Base-by-base conservation (phyloP, 1,139 yeast genomes). In the Kazachstania sp. region DNA sequence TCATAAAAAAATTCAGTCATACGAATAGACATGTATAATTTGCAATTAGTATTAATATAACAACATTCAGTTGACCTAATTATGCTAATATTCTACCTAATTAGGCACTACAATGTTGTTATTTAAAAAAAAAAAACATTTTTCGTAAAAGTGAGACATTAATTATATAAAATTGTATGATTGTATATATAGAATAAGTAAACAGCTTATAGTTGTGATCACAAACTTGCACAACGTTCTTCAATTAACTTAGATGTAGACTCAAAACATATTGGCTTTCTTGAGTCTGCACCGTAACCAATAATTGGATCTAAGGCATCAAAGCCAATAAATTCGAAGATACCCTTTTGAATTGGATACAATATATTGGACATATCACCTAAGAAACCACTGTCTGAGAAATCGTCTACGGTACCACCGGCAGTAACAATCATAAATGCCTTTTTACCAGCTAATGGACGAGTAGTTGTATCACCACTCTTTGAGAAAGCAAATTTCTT, bases 331-430 rank as follows among this genome's bases (percentile, higher is more conserved):
- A 55, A 58, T 41, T 15, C 54, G 8, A 60, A 44, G 13, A 57
- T 54, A 16, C 55, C 55, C 35, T 55, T 60, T 26, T 51, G 51
- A 12, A 60, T 56, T n/a, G 61, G 64, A 44, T 52, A 58, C 20
- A 58, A 41, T 4, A 59, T 4, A 37, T 57, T 56, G 15, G 57
- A 54, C 0, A 60, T 51, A 13, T 52, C 47, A 5, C 62, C 63
- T 36, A 46, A 49, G 28, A 59, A 46, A 37, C 62, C 62, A 32
- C 59, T 45, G 18, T 23, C 30, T 15, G 49, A 28, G 39, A 54
- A 57, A 28, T 55, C 49, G 1, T 18, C 20, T 26, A 41, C 36
- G n/a, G 39, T 23, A 15, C 61, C 63, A 38, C 63, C 64, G 9
- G 43, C 43, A 5, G 55, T 54, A 4, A 51, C 48, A 2, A 52